These are phyloP conservation scores for Sporothrix mexicana DNA, from an alignment of 2,329 filamentous ascomycete genomes.

Conservation along the genomic window DNA sequence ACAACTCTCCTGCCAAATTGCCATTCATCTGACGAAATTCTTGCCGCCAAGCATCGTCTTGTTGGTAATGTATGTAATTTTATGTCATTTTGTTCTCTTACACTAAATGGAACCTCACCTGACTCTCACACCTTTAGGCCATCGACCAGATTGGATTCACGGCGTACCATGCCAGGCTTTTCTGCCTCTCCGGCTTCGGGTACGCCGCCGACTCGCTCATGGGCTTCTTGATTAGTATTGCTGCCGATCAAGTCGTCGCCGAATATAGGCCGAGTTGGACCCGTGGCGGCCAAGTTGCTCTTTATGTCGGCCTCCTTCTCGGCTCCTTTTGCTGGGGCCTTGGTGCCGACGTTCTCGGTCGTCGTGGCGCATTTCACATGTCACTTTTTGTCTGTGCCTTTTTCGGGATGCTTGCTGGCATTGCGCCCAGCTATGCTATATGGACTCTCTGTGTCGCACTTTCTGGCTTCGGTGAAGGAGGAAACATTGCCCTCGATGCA, in stretches of 20 bases:
- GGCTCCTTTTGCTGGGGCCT: conserved; percentile 1
- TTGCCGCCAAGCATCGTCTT: neutral
- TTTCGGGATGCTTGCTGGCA: neutral
- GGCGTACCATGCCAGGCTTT: neutral
- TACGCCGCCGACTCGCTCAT: conserved; percentile 6
- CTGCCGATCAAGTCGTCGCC: neutral
- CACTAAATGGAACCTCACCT: no score
- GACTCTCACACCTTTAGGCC: neutral
- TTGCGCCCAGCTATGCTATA: neutral
- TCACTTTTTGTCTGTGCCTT: neutral
- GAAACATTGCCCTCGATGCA: neutral
- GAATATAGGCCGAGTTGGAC: neutral
- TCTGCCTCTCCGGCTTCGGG: neutral
- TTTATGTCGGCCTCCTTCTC: neutral
- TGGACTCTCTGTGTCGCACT: neutral
- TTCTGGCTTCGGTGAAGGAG: neutral
- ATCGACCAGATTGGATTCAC: conserved; percentile 10
- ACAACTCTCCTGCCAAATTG: neutral
- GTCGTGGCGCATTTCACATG: neutral
- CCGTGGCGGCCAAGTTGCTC: neutral
- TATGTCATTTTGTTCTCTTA: neutral
- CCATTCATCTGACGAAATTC: neutral
- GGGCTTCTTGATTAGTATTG: neutral
- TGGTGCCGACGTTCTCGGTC: neutral
- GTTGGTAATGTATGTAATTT: neutral